These are phyloP conservation scores for Barnettozyma siamensis DNA, from an alignment of 805 yeast species.

Conservation along the genomic window DNA sequence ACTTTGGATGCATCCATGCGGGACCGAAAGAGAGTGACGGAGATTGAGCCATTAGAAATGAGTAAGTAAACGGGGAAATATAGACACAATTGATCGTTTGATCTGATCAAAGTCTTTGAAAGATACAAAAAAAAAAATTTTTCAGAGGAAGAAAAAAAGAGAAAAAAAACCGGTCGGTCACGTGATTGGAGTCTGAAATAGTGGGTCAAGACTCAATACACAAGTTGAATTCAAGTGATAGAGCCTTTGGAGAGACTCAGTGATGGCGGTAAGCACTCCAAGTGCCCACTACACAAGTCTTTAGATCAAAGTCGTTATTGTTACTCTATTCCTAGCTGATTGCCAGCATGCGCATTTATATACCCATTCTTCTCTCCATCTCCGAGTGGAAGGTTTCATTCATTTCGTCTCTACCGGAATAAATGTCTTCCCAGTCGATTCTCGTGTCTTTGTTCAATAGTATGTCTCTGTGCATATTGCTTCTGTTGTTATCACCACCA, in stretches of 20 bases:
- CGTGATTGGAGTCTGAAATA: not conserved
- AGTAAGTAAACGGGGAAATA: not conserved
- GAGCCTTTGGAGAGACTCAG: too few species aligned
- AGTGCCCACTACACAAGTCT: too few species aligned
- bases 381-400: conserved; percentile 61
- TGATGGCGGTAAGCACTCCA: not conserved
- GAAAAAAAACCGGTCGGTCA: not conserved
- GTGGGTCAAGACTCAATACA: too few species aligned
- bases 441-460: conserved; percentile 68
- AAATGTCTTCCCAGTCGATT: conserved; percentile 93
- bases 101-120: not conserved
- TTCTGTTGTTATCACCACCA: conserved; percentile 41
- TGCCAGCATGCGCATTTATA: not conserved
- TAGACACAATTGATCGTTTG: not conserved
- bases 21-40: conserved; percentile 27
- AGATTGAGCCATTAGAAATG: conserved; percentile 25
- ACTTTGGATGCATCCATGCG: conserved; percentile 31
- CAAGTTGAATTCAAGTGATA: too few species aligned
- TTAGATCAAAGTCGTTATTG: not conserved
- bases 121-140: not conserved
- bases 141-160: not conserved
- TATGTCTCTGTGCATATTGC: conserved; percentile 67
- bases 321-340: too few species aligned
- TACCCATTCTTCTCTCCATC: conserved; percentile 50
- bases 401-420: conserved; percentile 38